phyloP scores from a whole-genome alignment of 2,329 filamentous ascomycete genomes.

The Lizonia empirigonia region DNA sequence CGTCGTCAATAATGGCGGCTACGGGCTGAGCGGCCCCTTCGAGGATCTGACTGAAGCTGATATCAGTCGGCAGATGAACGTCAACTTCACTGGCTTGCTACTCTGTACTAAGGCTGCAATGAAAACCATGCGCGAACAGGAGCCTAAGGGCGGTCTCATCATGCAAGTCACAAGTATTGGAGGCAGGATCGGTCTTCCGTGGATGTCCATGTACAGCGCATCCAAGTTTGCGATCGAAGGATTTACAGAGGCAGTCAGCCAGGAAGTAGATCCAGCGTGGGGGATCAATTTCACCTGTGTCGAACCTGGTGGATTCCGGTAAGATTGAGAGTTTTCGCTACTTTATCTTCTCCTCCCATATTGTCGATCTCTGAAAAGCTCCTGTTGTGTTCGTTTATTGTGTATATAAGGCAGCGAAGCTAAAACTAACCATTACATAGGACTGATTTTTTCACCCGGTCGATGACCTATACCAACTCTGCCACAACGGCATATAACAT shows the following conservation, averaged over 20 bases:
- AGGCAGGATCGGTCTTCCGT: conserved; percentile 37
- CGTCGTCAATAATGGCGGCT: conserved; percentile 55
- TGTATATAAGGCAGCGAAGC: neutral
- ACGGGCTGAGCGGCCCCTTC: conserved; percentile 11
- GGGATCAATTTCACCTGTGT: conserved; percentile 54
- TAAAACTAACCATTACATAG: neutral
- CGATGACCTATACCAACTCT: conserved; percentile 1
- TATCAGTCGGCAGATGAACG: conserved; percentile 3
- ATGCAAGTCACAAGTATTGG: conserved; percentile 2
- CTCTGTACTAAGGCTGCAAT: conserved; percentile 3
- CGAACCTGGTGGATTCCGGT: conserved; percentile 54
- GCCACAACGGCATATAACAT: conserved; percentile 1
- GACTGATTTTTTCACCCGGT: conserved; percentile 3
- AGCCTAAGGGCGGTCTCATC: conserved; percentile 4
- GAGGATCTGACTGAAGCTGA: conserved; percentile 1
- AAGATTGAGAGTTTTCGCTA: neutral
- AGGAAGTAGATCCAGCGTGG: conserved; percentile 56
- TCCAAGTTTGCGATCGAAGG: conserved; percentile 57
- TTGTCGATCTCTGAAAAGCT: no score
- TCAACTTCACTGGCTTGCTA: conserved; percentile 3
- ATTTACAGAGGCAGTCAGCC: conserved; percentile 52
- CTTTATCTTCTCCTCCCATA: neutral
- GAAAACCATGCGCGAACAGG: conserved; percentile 3
- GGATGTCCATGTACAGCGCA: conserved; percentile 49
- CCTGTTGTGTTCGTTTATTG: no score